Conservation (phyloP, 163 green algal genomes). For the Scenedesmus sp. region DNA sequence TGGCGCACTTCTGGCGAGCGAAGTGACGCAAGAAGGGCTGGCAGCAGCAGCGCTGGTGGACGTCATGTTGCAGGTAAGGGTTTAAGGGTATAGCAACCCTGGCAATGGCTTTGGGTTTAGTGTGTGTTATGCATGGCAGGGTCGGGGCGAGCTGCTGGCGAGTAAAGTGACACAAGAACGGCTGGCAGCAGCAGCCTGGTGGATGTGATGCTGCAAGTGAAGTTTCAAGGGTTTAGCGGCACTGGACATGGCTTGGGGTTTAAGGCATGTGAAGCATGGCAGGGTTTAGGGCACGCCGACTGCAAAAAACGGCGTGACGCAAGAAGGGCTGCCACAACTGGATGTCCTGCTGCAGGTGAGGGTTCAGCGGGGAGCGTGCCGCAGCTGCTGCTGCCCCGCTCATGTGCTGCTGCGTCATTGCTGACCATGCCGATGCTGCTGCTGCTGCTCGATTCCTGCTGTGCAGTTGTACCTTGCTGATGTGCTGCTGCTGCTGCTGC, state of each 20-base stretch:
- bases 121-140: not conserved
- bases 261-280: not conserved
- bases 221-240: not conserved
- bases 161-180: constrained; percentile 60
- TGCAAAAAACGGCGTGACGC: constrained; percentile 51
- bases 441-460: too few species aligned
- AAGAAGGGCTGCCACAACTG: constrained; percentile 63
- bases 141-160: constrained; percentile 11
- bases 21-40: constrained; percentile 59
- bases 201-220: not conserved
- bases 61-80: constrained; percentile 69
- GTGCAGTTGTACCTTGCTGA: not conserved
- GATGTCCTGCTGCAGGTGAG: constrained; percentile 72
- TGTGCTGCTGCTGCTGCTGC: constrained; percentile 49
- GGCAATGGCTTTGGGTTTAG: not conserved
- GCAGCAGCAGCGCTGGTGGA: constrained; percentile 70
- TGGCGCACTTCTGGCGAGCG: constrained; percentile 33
- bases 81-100: not conserved
- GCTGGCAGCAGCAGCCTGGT: constrained; percentile 43
- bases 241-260: not conserved
- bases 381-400: too few species aligned
- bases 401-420: too few species aligned
- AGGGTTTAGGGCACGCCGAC: not conserved
- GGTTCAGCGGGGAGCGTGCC: not conserved
- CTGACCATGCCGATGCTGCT: too few species aligned